A percentile compares a stretch with the other conserved stretches of the same genome.
These are phyloP conservation scores for Globisporangium uncinulatum DNA, from an alignment of 352 stramenopile genomes.

Conservation along the genomic window DNA sequence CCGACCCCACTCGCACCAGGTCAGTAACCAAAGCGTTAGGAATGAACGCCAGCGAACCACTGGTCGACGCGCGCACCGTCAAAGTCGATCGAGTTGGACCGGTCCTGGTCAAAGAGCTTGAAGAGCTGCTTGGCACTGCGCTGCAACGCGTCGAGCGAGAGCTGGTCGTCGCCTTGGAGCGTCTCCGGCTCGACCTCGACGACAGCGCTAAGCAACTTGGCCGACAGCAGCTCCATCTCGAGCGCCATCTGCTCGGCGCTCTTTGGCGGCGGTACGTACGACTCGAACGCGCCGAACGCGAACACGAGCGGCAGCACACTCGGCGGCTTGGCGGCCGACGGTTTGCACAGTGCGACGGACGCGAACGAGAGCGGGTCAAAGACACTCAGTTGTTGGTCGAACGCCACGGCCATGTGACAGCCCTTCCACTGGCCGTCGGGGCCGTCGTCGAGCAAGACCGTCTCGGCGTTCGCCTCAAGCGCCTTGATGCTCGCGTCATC, in stretches of 20 bases:
- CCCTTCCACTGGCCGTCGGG: conserved; percentile 61
- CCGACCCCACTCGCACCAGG: neutral
- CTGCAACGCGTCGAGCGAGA: conserved; percentile 45
- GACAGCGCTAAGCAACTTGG: conserved; percentile 35
- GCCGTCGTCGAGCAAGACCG: conserved; percentile 46
- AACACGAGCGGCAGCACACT: conserved; percentile 40
- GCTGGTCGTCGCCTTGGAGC: conserved; percentile 20
- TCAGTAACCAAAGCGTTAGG: too few species aligned
- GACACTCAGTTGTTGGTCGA: conserved; percentile 51
- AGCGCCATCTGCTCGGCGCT: conserved; percentile 33
- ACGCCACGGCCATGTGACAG: conserved; percentile 32
- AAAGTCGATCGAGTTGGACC: conserved; percentile 75
- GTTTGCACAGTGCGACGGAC: conserved; percentile 56
- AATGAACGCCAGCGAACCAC: too few species aligned
- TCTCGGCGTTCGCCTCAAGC: conserved; percentile 37
- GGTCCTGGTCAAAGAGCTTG: conserved; percentile 65
- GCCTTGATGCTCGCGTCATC: conserved; percentile 26
- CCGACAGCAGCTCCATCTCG: conserved; percentile 42
- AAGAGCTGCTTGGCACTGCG: conserved; percentile 57
- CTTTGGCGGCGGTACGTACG: conserved; percentile 50
- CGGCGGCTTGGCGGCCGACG: conserved; percentile 45
- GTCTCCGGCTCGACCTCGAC: conserved; percentile 43
- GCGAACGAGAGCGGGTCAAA: conserved; percentile 50
- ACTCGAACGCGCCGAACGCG: conserved; percentile 47
- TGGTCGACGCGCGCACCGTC: conserved; percentile 23